A percentile compares a stretch with the other conserved stretches of the same genome.
phyloP scores from a whole-genome alignment of 192 early-diverging fungal genomes.

The Coemansia pectinata region DNA sequence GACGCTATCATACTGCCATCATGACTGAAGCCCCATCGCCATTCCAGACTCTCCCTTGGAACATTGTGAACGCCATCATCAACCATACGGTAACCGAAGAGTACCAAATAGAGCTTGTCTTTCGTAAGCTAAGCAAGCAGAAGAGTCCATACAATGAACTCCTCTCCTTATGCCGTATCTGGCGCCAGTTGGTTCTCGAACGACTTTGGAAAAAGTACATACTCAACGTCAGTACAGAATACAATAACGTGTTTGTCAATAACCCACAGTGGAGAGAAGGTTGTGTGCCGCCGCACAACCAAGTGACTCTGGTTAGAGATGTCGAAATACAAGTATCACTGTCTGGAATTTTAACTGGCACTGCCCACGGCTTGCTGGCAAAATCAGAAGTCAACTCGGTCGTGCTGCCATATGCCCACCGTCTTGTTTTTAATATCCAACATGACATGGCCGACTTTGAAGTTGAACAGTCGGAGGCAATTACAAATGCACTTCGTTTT shows the following conservation, averaged over 20 bases:
- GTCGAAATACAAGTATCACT: background rate
- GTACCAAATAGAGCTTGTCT: background rate
- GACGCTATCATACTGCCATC: background rate
- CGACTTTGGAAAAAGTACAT: background rate
- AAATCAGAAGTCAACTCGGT: background rate
- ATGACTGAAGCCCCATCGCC: background rate
- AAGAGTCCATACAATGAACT: background rate
- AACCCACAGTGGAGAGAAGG: conserved; percentile 1
- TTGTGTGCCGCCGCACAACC: background rate
- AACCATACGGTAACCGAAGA: background rate
- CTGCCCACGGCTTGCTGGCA: background rate
- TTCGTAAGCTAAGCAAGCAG: background rate
- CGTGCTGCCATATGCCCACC: background rate
- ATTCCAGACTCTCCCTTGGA: conserved; percentile 1
- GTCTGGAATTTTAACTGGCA: background rate
- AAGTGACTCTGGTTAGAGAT: background rate
- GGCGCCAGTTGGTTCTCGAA: background rate
- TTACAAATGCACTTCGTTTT: background rate
- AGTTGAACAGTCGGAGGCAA: background rate
- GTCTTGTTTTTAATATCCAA: background rate
- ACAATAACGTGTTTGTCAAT: background rate
- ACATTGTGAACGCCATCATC: conserved; percentile 5
- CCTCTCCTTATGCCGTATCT: background rate
- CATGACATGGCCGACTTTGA: background rate
- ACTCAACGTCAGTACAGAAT: background rate